Conservation (phyloP, 768 basidiomycete genomes). For the Hirschioporus abietinus region DNA sequence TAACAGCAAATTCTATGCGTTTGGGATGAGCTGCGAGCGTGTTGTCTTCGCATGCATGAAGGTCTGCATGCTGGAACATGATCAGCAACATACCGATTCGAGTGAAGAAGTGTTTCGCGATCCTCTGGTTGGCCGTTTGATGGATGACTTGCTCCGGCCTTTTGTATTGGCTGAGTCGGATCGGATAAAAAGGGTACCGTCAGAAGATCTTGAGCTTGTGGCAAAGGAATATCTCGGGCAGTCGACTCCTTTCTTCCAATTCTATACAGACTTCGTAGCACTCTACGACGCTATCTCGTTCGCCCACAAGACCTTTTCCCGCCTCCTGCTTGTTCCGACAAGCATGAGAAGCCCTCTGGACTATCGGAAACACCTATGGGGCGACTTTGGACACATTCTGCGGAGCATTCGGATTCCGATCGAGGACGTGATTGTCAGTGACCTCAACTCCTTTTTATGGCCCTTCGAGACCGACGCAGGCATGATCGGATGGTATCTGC, state of each 20-base stretch:
- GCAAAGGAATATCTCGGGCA: conserved; percentile 56
- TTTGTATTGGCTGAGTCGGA: conserved; percentile 36
- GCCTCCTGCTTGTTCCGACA: conserved; percentile 69
- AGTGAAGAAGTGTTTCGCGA: conserved; percentile 80
- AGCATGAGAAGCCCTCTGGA: conserved; percentile 75
- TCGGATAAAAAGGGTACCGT: conserved; percentile 11
- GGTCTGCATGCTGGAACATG: conserved; percentile 94
- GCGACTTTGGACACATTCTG: conserved; percentile 65
- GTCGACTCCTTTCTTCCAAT: conserved; percentile 83
- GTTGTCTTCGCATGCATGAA: conserved; percentile 81
- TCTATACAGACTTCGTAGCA: conserved; percentile 85
- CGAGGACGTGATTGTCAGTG: conserved; percentile 46
- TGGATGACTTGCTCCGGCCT: conserved; percentile 55
- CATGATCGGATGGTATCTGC: conserved; percentile 59
- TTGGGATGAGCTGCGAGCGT: conserved; percentile 48
- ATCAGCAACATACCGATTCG: conserved; percentile 46
- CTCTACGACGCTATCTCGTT: conserved; percentile 93
- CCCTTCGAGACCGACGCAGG: conserved; percentile 62
- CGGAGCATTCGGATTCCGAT: conserved; percentile 50
- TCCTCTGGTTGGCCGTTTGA: conserved; percentile 46
- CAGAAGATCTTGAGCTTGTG: conserved; percentile 43
- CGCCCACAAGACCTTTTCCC: conserved; percentile 68
- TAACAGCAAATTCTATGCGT: conserved; percentile 34
- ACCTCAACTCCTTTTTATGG: conserved; percentile 60
- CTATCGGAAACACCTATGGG: conserved; percentile 82